phyloP scores from a whole-genome alignment of 2,329 filamentous ascomycete genomes.

The Botrytis elliptica region DNA sequence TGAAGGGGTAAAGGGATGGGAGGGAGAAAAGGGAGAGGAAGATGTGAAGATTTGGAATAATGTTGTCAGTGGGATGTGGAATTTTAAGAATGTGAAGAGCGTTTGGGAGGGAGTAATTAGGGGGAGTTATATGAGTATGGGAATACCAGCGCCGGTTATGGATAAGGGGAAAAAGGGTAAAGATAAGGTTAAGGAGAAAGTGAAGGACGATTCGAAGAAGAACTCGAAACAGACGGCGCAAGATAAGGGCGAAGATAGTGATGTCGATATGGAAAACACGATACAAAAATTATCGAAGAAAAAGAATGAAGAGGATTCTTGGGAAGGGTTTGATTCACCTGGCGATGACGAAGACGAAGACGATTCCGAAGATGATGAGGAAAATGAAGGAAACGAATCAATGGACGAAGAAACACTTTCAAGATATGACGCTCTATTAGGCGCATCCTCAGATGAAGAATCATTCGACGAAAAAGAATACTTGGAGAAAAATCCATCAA shows the following conservation, averaged over 20 bases:
- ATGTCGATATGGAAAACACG: conserved; percentile 20
- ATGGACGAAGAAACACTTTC: conserved; percentile 34
- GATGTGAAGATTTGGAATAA: conserved; percentile 42
- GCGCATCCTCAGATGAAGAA: conserved; percentile 38
- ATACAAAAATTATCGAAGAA: not conserved
- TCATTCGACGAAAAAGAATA: conserved; percentile 34
- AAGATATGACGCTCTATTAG: conserved; percentile 36
- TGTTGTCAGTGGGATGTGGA: conserved; percentile 54
- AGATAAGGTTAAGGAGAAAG: conserved; percentile 23
- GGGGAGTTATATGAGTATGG: conserved; percentile 36
- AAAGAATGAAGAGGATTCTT: conserved; percentile 21
- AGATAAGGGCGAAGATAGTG: conserved; percentile 7
- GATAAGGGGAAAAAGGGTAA: conserved; percentile 28
- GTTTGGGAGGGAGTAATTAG: conserved; percentile 43
- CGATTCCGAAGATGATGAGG: conserved; percentile 17
- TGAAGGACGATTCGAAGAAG: conserved; percentile 18
- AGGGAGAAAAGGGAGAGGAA: conserved; percentile 35
- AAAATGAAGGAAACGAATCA: conserved; percentile 28
- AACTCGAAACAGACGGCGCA: conserved; percentile 19
- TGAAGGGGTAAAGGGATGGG: conserved; percentile 38
- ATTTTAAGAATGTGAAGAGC: conserved; percentile 52
- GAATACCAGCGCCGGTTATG: conserved; percentile 34
- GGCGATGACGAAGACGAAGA: conserved; percentile 24
- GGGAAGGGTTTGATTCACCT: conserved; percentile 29
- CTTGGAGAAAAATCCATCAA: conserved; percentile 21